phyloP scores from a whole-genome alignment of 75 land plant genomes.

The Picea glauca region DNA sequence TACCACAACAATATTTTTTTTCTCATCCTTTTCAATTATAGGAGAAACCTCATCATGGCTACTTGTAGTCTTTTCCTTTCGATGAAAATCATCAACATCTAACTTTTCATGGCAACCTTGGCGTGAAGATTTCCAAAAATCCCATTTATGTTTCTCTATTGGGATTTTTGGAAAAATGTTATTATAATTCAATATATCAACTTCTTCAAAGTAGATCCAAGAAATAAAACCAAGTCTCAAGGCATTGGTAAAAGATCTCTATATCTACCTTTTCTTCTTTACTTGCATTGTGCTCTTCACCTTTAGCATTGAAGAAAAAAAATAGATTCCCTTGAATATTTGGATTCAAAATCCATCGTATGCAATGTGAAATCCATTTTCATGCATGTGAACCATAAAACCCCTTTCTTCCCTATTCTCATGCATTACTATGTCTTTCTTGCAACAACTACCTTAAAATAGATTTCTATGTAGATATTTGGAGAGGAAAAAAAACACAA shows the following conservation, averaged over 20 bases:
- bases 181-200: not conserved
- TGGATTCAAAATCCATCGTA: constrained; percentile 44
- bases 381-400: constrained; percentile 79
- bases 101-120: constrained; percentile 13
- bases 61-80: constrained; percentile 1
- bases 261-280: constrained; percentile 43
- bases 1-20: too few relatives aligned
- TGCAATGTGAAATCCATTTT: constrained; percentile 89
- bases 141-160: constrained; percentile 41
- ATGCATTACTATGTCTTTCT: not conserved
- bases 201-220: not conserved
- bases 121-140: constrained; percentile 11
- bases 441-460: not conserved
- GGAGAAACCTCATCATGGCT: not conserved
- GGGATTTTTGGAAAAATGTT: constrained; percentile 15
- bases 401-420: constrained; percentile 49
- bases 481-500: not conserved
- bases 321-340: not conserved
- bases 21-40: too few relatives aligned
- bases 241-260: not conserved
- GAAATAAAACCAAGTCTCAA: not conserved
- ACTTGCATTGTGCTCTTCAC: constrained; percentile 18
- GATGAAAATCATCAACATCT: not conserved
- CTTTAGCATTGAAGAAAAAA: not conserved
- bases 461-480: not conserved